Base-by-base conservation (phyloP, 164 flowering plant genomes). In the Euptelea pleiosperma region DNA sequence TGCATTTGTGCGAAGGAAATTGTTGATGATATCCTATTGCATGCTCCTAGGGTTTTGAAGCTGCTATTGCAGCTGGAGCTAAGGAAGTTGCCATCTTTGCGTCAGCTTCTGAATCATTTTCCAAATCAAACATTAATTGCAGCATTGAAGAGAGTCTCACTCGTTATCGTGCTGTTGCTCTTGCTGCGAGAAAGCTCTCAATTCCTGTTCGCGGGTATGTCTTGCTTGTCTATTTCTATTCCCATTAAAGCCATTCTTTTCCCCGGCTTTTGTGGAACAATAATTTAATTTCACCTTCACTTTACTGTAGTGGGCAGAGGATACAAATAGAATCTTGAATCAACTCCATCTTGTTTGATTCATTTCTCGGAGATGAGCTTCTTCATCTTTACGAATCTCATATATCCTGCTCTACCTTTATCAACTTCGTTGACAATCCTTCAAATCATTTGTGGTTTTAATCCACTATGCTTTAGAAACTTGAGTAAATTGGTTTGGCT, bases 61-160 rank as follows among this genome's bases (percentile, higher is more conserved):
- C 99, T 16, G 98, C 99, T 62, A 57, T 91, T 64, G 91, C 89
- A 57, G 91, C 96, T 57, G 99, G 99, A 64, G 98, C 90, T 41
- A 94, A 85, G 75, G 98, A 87, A 79, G 82, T 94, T 29, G 98
- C 95, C 3, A 63, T 94, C 15, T 94, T 94, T 84, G 97, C 96
- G 34, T 80, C 99, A 24, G 98, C 99, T 62, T 91, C 99, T 26
- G 98, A 94, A 55, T 79, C 96, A 8, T 94, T 94, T 70, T 94
- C 98, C 18, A 81, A 79, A 74, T 84, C 98, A 52, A 94, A 94
- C 65, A 91, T 94, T 50, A 94, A 94, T 62, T 89, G 99, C 68
- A 83, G 79, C 64, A 85, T 94, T 62, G 92, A 87, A 63, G 96
- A 94, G 51, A 94, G 99, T 62, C 82, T 94, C 44, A 37, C 56